Conservation (phyloP, 441 rosid species). For the Kokia cookei region DNA sequence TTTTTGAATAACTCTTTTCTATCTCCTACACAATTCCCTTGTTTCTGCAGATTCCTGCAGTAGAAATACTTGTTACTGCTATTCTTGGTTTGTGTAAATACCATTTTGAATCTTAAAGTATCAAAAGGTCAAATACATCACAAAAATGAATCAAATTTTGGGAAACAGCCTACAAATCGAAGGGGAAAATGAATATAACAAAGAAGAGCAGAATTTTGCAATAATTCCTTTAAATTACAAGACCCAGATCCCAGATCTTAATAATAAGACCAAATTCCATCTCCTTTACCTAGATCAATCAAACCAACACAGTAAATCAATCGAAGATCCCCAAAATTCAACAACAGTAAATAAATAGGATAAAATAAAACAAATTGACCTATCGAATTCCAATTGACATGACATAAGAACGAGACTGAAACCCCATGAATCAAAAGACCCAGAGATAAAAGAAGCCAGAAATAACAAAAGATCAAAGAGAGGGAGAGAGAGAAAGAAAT, state of each 20-base stretch:
- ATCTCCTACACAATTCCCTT: not conserved
- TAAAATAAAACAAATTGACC: not conserved
- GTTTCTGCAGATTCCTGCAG: not conserved
- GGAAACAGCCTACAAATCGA: not conserved
- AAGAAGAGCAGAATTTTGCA: constrained; percentile 1
- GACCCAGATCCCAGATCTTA: constrained; percentile 40
- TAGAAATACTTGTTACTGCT: not conserved
- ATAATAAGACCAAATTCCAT: constrained; percentile 17
- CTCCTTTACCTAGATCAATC: not conserved
- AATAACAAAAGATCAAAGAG: not conserved
- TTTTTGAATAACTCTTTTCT: not conserved
- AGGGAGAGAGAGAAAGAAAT: constrained; percentile 17
- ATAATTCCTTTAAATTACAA: constrained; percentile 10
- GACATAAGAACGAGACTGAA: not conserved
- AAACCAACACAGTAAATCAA: constrained; percentile 12
- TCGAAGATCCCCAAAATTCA: constrained; percentile 3
- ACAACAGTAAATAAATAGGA: not conserved
- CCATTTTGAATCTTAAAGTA: not conserved
- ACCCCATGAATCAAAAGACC: constrained; percentile 3
- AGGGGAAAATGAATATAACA: not conserved
- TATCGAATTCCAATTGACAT: constrained; percentile 9
- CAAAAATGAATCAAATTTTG: not conserved
- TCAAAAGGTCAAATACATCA: constrained; percentile 1
- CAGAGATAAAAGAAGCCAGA: not conserved
- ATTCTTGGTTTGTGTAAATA: not conserved